Evolutionary conservation across 164 flowering plant species (phyloP), one percentile per base, ranked within the genome.

Genomic region (Annona cherimola): DNA sequence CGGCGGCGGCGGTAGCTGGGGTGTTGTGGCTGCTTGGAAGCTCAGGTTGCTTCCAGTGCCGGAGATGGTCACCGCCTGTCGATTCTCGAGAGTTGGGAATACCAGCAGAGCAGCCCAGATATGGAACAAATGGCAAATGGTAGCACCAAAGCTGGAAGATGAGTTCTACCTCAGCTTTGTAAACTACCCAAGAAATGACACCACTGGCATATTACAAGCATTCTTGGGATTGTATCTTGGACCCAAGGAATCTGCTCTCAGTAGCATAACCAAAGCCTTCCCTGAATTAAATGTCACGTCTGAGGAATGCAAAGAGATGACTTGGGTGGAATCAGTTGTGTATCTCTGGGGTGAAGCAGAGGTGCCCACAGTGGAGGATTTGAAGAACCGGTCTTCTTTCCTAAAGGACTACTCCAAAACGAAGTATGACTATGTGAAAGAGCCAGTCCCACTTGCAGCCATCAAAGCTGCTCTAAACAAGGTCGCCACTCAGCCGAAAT

Each of bases 171-270:
- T 18, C 66, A 66, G 68, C 11, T 55, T 50, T 50, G 57, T 50
- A 50, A 16, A 11, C 9, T 6, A 9, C 57, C 57, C 57, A 50
- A 50, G 57, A 2, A 41, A 45, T 11, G 40, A 63, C 5, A 18
- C 14, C 43, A 2, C 3, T 11, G 74, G 63, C 0, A 72, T 78
- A n/a, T 66, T 74, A 3, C 64, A 50, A 16, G 66, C 68, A 0
- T 78, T 78, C 40, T 54, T 71, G 71, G 75, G 73, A 40, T 50
- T 78, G 41, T 78, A 72, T 63, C 78, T 72, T 55, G 81, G 81
- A 1, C 57, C 70, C 18, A 72, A 60, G 69, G 4, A 57, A 16
- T 40, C 44, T 4, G 76, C 68, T 2, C 26, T 65, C 41, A 12
- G 42, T 6, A 26, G 35, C 2, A 63, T 78, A 41, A 72, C 16